phyloP scores from a whole-genome alignment of 2,329 filamentous ascomycete genomes.

The Cryphonectria carpinicola region DNA sequence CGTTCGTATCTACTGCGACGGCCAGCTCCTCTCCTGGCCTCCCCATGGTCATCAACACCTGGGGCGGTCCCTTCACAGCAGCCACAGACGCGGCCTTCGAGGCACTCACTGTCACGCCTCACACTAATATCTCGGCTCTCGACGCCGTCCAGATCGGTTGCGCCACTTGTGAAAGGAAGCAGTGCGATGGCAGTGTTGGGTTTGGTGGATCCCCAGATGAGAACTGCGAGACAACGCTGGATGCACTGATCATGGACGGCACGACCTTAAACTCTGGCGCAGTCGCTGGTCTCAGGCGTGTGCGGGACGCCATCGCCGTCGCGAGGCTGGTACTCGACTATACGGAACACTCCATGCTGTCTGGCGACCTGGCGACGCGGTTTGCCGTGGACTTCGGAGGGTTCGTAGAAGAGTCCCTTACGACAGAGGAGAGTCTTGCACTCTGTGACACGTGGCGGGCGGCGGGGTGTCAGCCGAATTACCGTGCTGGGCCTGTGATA shows the following conservation, averaged over 20 bases:
- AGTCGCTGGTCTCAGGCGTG: slow-evolving; percentile 54
- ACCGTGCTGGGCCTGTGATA: slow-evolving; percentile 47
- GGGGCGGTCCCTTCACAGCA: slow-evolving; percentile 55
- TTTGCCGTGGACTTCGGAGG: slow-evolving; percentile 55
- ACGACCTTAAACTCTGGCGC: slow-evolving; percentile 56
- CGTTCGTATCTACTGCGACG: not conserved
- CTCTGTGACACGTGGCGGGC: slow-evolving; percentile 49
- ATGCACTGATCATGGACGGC: slow-evolving; percentile 64
- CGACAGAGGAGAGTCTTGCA: slow-evolving; percentile 45
- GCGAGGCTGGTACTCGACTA: slow-evolving; percentile 55
- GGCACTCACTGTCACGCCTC: slow-evolving; percentile 35
- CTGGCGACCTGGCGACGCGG: slow-evolving; percentile 56
- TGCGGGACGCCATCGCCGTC: slow-evolving; percentile 53
- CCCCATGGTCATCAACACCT: slow-evolving; percentile 59
- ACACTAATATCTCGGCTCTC: slow-evolving; percentile 41
- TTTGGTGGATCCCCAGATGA: slow-evolving; percentile 60
- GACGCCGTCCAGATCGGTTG: slow-evolving; percentile 58
- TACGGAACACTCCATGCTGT: slow-evolving; percentile 54
- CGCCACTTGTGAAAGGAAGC: slow-evolving; percentile 53
- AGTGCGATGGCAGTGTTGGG: slow-evolving; percentile 59
- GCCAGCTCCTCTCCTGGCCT: slow-evolving; percentile 42
- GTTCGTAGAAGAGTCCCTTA: slow-evolving; percentile 50
- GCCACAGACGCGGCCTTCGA: slow-evolving; percentile 56
- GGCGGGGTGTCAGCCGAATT: slow-evolving; percentile 54
- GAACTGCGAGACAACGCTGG: slow-evolving; percentile 60